Evolutionary conservation across 768 basidiomycete genomes (phyloP), one percentile per base, ranked within the genome.

Genomic region (Mycena vitilis): DNA sequence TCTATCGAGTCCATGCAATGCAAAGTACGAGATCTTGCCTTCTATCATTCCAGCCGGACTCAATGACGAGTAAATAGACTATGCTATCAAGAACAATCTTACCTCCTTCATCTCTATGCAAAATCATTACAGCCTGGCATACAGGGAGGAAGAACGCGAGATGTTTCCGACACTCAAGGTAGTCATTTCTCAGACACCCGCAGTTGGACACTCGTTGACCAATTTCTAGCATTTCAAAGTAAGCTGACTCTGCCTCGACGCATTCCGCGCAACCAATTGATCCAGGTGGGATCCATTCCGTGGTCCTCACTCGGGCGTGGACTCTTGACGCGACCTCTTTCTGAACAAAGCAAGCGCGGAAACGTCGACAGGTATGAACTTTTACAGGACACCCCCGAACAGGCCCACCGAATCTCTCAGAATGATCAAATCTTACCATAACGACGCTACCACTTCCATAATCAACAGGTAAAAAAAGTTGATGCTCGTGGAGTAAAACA

Each of bases 61-160:
- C 40, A 30, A 30, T 51, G 53, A 52, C 16, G 4, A 22, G n/a
- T 15, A 30, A 45, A 20, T 61, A 89, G 88, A 87, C 74, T 89
- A 90, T 71, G 89, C 89, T 0, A 85, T 89, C 63, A 75, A 82
- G 45, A 86, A 91, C 75, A 83, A 84, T 10, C 78, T 87, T 2
- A 87, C 86, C 0, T 86, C 86, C 1, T 91, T 91, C 77, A 88
- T 91, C 73, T 87, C 87, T 0, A 89, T 91, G 89, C 90, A 91
- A 75, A 91, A 91, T 72, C 87, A 88, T 65, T 86, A 91, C 75
- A 87, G 79, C 66, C 76, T 89, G 11, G 73, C 88, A 15, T 91
- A 91, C 71, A 62, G 60, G 15, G 90, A 91, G 74, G 89, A 91
- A 73, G 89, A 88, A 72, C 79, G 87, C 2, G 87, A 88, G 71